phyloP scores from a whole-genome alignment of 140 eudicot genomes.

The Erigeron philadelphicus region DNA sequence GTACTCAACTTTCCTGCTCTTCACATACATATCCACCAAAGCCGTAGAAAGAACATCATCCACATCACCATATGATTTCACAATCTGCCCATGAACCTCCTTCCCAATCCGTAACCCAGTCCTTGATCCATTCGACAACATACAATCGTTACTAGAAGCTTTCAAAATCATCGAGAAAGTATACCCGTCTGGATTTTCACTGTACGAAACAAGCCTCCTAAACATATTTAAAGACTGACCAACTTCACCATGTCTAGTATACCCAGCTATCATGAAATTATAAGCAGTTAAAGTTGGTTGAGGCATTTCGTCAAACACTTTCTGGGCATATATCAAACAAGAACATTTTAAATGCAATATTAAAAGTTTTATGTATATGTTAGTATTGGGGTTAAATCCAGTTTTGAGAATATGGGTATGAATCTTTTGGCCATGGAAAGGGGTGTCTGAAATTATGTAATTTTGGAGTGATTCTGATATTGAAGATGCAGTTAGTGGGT shows the following conservation, averaged over 20 bases:
- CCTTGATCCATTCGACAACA: conserved; percentile 16
- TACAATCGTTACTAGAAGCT: conserved; percentile 37
- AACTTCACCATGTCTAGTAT: conserved; percentile 40
- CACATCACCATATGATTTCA: conserved; percentile 47
- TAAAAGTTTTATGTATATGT: conserved; percentile 67
- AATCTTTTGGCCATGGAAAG: conserved; percentile 68
- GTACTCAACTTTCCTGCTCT: conserved; percentile 50
- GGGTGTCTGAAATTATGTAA: conserved; percentile 68
- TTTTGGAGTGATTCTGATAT: conserved; percentile 48
- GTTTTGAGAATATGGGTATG: conserved; percentile 73
- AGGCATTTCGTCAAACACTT: conserved; percentile 68
- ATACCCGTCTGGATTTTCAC: conserved; percentile 68
- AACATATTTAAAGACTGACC: conserved; percentile 46
- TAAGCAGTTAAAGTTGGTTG: conserved; percentile 66
- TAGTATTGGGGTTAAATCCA: conserved; percentile 58
- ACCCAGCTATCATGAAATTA: conserved; percentile 73
- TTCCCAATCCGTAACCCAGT: conserved; percentile 29
- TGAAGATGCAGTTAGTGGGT: conserved; percentile 26
- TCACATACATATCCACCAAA: conserved; percentile 72
- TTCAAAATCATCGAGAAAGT: conserved; percentile 79
- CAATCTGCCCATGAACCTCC: conserved; percentile 72
- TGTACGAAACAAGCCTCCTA: conserved; percentile 34
- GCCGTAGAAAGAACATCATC: conserved; percentile 77
- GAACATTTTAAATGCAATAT: conserved; percentile 52
- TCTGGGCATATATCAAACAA: conserved; percentile 52